A percentile compares a stretch with the other conserved stretches of the same genome.
Evolutionary conservation across 805 yeast genomes (phyloP).

Genomic region (Saccharomycopsis oosterbeekiorum): DNA sequence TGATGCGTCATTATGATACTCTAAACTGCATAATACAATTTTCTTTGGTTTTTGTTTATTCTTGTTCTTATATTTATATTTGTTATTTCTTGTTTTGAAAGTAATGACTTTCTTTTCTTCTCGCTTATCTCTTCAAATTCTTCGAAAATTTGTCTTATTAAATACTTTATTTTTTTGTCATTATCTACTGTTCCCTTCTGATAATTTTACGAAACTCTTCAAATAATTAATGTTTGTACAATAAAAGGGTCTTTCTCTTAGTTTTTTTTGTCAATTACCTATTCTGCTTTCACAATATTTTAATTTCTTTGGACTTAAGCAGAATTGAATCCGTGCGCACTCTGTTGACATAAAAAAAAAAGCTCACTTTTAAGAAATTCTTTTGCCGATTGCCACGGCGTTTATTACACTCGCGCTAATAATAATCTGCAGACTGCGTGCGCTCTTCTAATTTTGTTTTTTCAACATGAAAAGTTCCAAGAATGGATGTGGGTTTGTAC

Average conservation of each 20-base stretch:
- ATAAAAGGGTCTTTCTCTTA: not conserved
- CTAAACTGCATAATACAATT: not conserved
- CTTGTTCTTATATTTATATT: not conserved
- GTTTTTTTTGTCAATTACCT: not conserved
- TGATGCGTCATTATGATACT: not conserved
- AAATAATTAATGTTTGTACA: not conserved
- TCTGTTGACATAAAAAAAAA: not conserved
- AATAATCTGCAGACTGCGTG: not conserved
- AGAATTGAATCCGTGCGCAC: not conserved
- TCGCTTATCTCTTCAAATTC: not conserved
- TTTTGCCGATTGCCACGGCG: not conserved
- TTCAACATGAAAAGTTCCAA: not conserved
- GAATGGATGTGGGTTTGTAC: not conserved
- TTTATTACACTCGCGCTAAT: not conserved
- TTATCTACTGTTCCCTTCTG: not conserved
- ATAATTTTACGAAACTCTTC: not conserved
- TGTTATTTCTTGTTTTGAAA: not conserved
- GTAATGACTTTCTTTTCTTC: not conserved
- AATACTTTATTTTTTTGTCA: not conserved
- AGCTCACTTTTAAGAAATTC: not conserved
- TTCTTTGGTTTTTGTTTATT: not conserved
- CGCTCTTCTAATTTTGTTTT: not conserved
- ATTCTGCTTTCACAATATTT: not conserved
- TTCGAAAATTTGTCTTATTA: not conserved
- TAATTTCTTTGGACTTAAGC: not conserved